Percentiles rank a stretch among this genome's conserved stretches.
Conservation (phyloP, 352 stramenopile species). For the Peronospora farinosa region DNA sequence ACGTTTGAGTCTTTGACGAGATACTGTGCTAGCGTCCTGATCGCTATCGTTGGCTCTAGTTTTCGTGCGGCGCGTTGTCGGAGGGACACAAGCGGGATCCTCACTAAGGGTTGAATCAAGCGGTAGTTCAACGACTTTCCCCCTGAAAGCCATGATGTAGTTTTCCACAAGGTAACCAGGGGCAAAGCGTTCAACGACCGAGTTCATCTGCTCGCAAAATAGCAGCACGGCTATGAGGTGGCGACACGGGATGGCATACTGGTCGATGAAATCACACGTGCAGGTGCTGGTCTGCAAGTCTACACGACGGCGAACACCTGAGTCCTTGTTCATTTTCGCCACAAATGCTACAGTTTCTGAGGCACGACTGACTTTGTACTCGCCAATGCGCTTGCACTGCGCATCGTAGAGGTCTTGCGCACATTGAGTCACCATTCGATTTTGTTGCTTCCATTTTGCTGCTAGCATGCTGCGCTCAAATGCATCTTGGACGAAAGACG, state of each 20-base stretch:
- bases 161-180: conserved; percentile 40
- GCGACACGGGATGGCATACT: conserved; percentile 51
- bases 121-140: conserved; percentile 42
- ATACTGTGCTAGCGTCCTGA: background rate
- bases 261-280: conserved; percentile 50
- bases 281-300: conserved; percentile 43
- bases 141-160: conserved; percentile 29
- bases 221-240: conserved; percentile 53
- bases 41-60: background rate
- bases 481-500: conserved; percentile 34
- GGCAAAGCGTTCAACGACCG: conserved; percentile 36
- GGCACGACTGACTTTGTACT: conserved; percentile 47
- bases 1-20: conserved; percentile 8
- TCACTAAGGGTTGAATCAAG: conserved; percentile 29
- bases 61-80: conserved; percentile 1
- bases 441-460: conserved; percentile 33
- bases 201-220: conserved; percentile 48
- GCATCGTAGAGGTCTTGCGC: conserved; percentile 49
- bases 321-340: conserved; percentile 36
- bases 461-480: conserved; percentile 37
- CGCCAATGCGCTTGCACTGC: conserved; percentile 38
- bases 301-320: conserved; percentile 28
- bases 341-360: conserved; percentile 53
- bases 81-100: conserved; percentile 16
- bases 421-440: conserved; percentile 37